Percentiles rank a stretch among this genome's conserved stretches.
phyloP scores from a whole-genome alignment of 2,329 filamentous ascomycete species.

The Dendryphion nanum region DNA sequence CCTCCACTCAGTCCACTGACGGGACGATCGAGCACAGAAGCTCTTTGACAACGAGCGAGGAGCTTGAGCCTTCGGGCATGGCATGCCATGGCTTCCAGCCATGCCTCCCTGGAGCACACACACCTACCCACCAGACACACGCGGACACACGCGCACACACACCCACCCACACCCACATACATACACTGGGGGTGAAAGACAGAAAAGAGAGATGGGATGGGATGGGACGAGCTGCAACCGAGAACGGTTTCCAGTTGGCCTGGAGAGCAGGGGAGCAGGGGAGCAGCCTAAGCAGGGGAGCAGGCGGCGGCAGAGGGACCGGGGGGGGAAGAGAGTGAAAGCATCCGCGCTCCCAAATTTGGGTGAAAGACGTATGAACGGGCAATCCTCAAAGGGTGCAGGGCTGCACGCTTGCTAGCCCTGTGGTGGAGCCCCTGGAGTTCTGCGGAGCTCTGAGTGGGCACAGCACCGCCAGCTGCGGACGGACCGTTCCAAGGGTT shows the following conservation, averaged over 20 bases:
- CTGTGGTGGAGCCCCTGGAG: constrained; percentile 4
- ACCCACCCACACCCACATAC: no score
- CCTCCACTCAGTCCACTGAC: constrained; percentile 3
- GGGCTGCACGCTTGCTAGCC: constrained; percentile 1
- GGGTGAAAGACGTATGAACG: constrained; percentile 12
- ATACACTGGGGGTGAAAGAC: no score
- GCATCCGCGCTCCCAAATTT: constrained; percentile 31
- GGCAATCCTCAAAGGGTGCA: neutral
- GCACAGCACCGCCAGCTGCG: constrained; percentile 23
- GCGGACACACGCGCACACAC: no score
- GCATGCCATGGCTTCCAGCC: no score
- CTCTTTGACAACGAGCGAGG: constrained; percentile 8
- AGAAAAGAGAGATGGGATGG: neutral
- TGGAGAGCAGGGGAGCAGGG: constrained; percentile 1
- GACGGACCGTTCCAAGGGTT: constrained; percentile 42
- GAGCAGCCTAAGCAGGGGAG: constrained; percentile 10
- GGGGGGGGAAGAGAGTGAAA: constrained; percentile 25
- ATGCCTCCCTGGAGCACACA: no score
- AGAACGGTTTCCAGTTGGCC: no score
- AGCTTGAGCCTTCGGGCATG: constrained; percentile 36
- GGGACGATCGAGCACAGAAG: constrained; percentile 20
- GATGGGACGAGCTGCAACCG: no score
- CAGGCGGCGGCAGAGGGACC: constrained; percentile 37
- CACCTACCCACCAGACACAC: no score
- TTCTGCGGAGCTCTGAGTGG: constrained; percentile 3